Evolutionary conservation across 768 basidiomycete species (phyloP).

Genomic region (Auriculariales sp.): DNA sequence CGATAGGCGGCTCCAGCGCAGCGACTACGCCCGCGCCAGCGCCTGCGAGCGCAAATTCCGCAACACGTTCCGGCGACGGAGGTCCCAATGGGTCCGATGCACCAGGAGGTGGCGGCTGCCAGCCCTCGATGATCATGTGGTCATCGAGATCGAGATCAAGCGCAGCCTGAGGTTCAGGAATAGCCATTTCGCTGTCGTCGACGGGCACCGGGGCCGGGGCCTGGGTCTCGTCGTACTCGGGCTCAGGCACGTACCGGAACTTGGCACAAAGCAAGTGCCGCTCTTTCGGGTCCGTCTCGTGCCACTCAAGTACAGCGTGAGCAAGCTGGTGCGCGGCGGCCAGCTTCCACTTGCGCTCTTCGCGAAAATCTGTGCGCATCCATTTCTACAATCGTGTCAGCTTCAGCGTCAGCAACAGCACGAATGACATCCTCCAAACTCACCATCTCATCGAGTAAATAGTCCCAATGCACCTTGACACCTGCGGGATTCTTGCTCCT

Average conservation of each 20-base stretch:
- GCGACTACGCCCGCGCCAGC: neutral
- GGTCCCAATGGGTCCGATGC: neutral
- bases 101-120: neutral
- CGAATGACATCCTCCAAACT: neutral
- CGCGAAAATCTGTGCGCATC: conserved; percentile 91
- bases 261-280: conserved; percentile 40
- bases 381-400: conserved; percentile 49
- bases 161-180: neutral
- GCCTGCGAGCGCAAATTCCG: neutral
- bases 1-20: neutral
- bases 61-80: neutral
- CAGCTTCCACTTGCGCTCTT: conserved; percentile 88
- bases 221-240: conserved; percentile 17
- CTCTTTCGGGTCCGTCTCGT: conserved; percentile 52
- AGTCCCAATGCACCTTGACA: conserved; percentile 86
- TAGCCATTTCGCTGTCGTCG: conserved; percentile 8
- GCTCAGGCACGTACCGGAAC: conserved; percentile 35
- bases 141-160: neutral
- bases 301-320: conserved; percentile 77
- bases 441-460: conserved; percentile 15
- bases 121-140: neutral
- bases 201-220: conserved; percentile 23
- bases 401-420: neutral
- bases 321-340: conserved; percentile 73
- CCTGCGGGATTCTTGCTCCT: conserved; percentile 68